Percentiles rank a stretch among this genome's conserved stretches.
These are phyloP conservation scores for Hanseniaspora mollemarum DNA, from an alignment of 805 yeast genomes.

Conservation along the genomic window DNA sequence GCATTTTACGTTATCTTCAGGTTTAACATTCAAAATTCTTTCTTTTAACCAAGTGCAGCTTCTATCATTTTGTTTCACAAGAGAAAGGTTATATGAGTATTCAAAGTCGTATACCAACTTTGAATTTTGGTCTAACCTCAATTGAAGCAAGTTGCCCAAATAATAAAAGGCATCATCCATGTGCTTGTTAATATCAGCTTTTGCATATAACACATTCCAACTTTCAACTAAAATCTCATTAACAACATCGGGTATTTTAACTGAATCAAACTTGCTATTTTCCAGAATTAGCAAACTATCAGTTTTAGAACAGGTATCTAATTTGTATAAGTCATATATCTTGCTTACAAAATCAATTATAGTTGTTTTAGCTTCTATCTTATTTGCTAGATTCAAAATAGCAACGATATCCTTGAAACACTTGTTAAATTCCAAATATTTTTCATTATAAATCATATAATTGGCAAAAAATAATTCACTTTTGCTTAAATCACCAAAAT, in stretches of 20 bases:
- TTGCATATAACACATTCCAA: not conserved
- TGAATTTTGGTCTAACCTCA: not conserved
- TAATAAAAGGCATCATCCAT: constrained; percentile 16
- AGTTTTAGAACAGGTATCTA: not conserved
- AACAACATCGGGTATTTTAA: not conserved
- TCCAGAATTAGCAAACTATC: not conserved
- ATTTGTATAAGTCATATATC: not conserved
- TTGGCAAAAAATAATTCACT: constrained; percentile 31
- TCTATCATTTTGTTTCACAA: constrained; percentile 33
- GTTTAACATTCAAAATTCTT: constrained; percentile 38
- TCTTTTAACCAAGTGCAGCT: constrained; percentile 39
- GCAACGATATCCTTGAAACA: constrained; percentile 33
- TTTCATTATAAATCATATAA: constrained; percentile 33
- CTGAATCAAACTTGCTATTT: constrained; percentile 6
- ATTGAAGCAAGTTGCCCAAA: constrained; percentile 24
- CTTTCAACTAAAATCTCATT: not conserved
- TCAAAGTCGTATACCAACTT: constrained; percentile 28
- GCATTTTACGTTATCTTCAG: constrained; percentile 42
- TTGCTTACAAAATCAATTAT: not conserved
- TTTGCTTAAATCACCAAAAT: constrained; percentile 20
- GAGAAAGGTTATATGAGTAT: constrained; percentile 41
- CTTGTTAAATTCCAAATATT: constrained; percentile 29
- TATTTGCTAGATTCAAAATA: constrained; percentile 23
- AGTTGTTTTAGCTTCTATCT: constrained; percentile 19
- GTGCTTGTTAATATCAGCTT: not conserved